Conservation (phyloP, 176 grass and related monocot genomes). For the Eleusine coracana region DNA sequence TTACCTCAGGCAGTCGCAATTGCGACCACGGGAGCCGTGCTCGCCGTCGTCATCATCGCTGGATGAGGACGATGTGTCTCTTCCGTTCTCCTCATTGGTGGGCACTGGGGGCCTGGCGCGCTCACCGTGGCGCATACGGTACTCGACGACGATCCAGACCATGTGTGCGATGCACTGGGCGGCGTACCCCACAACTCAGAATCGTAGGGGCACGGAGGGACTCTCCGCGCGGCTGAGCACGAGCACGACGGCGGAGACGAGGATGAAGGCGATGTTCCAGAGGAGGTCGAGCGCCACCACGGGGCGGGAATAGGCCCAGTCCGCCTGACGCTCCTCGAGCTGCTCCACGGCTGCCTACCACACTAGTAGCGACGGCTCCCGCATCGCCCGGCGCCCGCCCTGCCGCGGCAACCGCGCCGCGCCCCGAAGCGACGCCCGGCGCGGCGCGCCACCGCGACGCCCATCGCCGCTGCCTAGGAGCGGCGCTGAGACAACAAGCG, state of each 20-base stretch:
- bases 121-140: constrained; percentile 46
- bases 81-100: constrained; percentile 36
- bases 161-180: constrained; percentile 73
- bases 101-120: not conserved
- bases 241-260: constrained; percentile 51
- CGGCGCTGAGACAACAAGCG: constrained; percentile 46
- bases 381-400: constrained; percentile 48
- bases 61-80: constrained; percentile 33
- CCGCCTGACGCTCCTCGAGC: constrained; percentile 60
- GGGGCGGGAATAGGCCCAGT: constrained; percentile 69
- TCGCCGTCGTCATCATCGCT: constrained; percentile 20
- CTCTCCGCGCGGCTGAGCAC: constrained; percentile 47
- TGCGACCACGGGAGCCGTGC: not conserved
- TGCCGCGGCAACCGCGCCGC: constrained; percentile 52
- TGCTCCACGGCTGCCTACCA: constrained; percentile 58
- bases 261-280: constrained; percentile 70
- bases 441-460: constrained; percentile 23
- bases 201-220: constrained; percentile 52
- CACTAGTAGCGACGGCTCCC: constrained; percentile 59
- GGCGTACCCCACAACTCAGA: constrained; percentile 69
- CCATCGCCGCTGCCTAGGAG: constrained; percentile 36
- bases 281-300: constrained; percentile 68
- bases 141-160: constrained; percentile 63
- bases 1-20: constrained; percentile 33
- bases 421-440: constrained; percentile 47